Evolutionary conservation across 306 rosid species (phyloP).

Genomic region (Potentilla sterilis): DNA sequence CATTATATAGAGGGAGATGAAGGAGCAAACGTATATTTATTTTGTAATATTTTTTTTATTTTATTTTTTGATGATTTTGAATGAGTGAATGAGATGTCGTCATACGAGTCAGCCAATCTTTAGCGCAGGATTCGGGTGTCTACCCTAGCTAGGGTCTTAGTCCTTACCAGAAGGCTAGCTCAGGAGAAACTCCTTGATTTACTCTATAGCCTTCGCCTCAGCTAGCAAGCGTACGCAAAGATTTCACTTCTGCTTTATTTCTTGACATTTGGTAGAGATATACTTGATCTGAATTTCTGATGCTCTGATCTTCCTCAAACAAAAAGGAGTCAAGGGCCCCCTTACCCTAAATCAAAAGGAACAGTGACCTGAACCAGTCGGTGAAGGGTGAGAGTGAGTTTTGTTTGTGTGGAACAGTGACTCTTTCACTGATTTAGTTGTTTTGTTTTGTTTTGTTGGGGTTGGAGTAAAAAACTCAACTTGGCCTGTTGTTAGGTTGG

Average conservation of each 20-base stretch:
- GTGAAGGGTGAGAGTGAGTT: not conserved
- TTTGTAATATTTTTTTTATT: not conserved
- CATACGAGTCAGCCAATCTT: slow-evolving; percentile 75
- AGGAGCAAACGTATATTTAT: not conserved
- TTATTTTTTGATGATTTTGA: slow-evolving; percentile 26
- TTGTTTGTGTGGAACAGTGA: not conserved
- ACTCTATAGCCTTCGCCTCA: not conserved
- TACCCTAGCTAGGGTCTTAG: slow-evolving; percentile 41
- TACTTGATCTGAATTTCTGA: not conserved
- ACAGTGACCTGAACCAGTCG: slow-evolving; percentile 5
- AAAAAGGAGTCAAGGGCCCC: not conserved
- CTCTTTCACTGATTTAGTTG: slow-evolving; percentile 1
- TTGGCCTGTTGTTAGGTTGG: slow-evolving; percentile 9
- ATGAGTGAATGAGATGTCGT: slow-evolving; percentile 39
- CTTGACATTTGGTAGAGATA: not conserved
- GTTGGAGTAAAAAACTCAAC: slow-evolving; percentile 27
- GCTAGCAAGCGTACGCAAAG: slow-evolving; percentile 27
- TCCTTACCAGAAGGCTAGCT: slow-evolving; percentile 15
- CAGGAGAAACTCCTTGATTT: slow-evolving; percentile 17
- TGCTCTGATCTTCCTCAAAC: slow-evolving; percentile 1
- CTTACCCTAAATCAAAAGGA: not conserved
- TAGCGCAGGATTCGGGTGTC: slow-evolving; percentile 77
- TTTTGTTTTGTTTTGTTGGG: slow-evolving; percentile 10
- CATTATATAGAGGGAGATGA: not conserved
- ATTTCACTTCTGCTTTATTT: slow-evolving; percentile 12